Percentiles rank a stretch among this genome's conserved stretches.
phyloP scores from a whole-genome alignment of 805 yeast species.

The Candida verbasci region DNA sequence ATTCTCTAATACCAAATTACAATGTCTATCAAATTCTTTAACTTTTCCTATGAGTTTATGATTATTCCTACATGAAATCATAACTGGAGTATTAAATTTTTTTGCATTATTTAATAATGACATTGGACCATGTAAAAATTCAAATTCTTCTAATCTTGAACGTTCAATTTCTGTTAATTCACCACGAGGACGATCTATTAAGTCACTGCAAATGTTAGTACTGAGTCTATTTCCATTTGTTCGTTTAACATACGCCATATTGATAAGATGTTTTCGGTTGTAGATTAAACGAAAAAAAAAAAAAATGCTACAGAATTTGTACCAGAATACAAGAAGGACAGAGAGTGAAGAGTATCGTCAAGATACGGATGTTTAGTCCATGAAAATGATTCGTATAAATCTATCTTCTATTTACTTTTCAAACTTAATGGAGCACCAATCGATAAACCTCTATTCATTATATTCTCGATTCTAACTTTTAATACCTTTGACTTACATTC shows the following conservation, averaged over 20 bases:
- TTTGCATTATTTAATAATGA: conserved; percentile 82
- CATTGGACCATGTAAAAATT: conserved; percentile 85
- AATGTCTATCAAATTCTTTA: conserved; percentile 93
- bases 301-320: no score
- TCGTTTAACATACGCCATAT: conserved; percentile 9
- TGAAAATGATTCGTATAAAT: no score
- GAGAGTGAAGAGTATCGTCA: no score
- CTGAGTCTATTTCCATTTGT: no score
- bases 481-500: conserved; percentile 69
- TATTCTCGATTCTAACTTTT: conserved; percentile 76
- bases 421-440: conserved; percentile 80
- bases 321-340: background rate
- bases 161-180: conserved; percentile 80
- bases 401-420: conserved; percentile 6
- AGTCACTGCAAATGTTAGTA: conserved; percentile 47
- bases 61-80: conserved; percentile 87
- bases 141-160: conserved; percentile 81
- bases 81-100: conserved; percentile 66
- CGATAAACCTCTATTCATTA: conserved; percentile 70
- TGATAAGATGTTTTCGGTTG: background rate
- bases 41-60: conserved; percentile 88
- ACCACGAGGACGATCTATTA: conserved; percentile 67
- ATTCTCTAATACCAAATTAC: conserved; percentile 87
- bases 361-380: no score
- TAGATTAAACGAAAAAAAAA: background rate